Conservation (phyloP, 331 rosid species). For the Acacia pycnantha region DNA sequence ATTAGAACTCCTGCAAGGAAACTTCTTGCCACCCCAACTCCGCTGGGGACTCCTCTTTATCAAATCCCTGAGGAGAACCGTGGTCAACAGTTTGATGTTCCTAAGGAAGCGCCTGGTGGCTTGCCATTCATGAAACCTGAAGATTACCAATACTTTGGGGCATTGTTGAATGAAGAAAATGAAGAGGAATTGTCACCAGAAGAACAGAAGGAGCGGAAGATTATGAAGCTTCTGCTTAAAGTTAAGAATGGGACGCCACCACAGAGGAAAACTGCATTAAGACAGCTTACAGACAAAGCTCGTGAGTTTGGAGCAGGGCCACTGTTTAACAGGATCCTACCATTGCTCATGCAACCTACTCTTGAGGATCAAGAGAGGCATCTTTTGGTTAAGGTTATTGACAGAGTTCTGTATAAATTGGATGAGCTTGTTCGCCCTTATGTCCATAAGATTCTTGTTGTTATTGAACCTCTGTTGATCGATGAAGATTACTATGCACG, state of each 20-base stretch:
- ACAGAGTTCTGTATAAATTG: constrained; percentile 86
- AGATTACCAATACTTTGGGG: constrained; percentile 93
- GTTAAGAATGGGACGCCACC: constrained; percentile 97
- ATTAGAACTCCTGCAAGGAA: constrained; percentile 97
- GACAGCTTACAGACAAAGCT: constrained; percentile 96
- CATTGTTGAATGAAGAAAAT: constrained; percentile 85
- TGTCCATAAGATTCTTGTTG: constrained; percentile 97
- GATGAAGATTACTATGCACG: constrained; percentile 99
- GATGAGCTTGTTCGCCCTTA: constrained; percentile 95
- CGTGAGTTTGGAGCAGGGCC: constrained; percentile 98
- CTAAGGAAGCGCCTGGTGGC: constrained; percentile 86
- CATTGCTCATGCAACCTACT: constrained; percentile 97
- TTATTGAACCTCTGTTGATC: constrained; percentile 91
- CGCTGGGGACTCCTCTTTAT: constrained; percentile 81
- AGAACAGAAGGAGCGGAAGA: constrained; percentile 92
- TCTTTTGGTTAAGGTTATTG: constrained; percentile 95
- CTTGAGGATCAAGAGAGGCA: constrained; percentile 98
- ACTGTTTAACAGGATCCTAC: constrained; percentile 84
- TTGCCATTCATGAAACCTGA: constrained; percentile 96
- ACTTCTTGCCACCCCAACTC: constrained; percentile 90
- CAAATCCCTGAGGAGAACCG: constrained; percentile 95
- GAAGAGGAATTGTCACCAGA: constrained; percentile 89
- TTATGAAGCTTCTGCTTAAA: constrained; percentile 93
- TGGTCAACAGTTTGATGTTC: constrained; percentile 95
- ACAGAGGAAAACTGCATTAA: constrained; percentile 84